phyloP scores from a whole-genome alignment of 176 grass and related monocot genomes.

The Chloris gayana region DNA sequence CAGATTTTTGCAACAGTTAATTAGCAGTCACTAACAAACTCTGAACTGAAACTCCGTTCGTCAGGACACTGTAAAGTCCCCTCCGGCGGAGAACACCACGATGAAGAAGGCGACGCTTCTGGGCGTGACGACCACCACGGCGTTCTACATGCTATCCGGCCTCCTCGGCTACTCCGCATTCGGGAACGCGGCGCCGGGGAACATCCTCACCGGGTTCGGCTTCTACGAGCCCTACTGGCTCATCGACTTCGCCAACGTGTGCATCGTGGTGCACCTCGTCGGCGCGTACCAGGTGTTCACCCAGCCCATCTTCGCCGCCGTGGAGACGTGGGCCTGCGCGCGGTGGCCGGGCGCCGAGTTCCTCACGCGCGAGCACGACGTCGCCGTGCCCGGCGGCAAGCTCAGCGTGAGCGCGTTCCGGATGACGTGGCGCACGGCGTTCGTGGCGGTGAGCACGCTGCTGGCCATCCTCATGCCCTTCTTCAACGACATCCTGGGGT shows the following conservation, averaged over 20 bases:
- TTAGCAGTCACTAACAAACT: not conserved
- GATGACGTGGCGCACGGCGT: constrained; percentile 76
- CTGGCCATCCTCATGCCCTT: constrained; percentile 84
- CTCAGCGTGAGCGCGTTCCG: constrained; percentile 60
- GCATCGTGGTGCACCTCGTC: constrained; percentile 83
- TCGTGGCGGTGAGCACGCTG: constrained; percentile 68
- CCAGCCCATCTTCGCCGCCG: constrained; percentile 73
- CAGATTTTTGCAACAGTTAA: not conserved
- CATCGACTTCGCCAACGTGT: constrained; percentile 75
- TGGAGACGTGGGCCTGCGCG: constrained; percentile 49
- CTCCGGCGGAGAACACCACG: constrained; percentile 83
- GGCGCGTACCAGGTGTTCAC: constrained; percentile 88
- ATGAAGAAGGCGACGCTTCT: constrained; percentile 83
- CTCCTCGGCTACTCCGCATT: constrained; percentile 87
- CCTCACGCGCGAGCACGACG: constrained; percentile 47
- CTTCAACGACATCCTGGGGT: constrained; percentile 90
- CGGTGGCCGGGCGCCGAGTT: constrained; percentile 50
- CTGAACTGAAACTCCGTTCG: not conserved
- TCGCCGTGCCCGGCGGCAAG: constrained; percentile 17
- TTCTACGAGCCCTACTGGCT: constrained; percentile 92
- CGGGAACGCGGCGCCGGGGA: constrained; percentile 74
- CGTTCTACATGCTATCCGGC: constrained; percentile 83
- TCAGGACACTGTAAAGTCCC: constrained; percentile 80
- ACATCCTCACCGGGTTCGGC: constrained; percentile 91
- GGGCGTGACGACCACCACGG: constrained; percentile 73